A percentile compares a stretch with the other conserved stretches of the same genome.
Evolutionary conservation across 2,329 filamentous ascomycete genomes (phyloP).

Genomic region (Claviceps cyperi): DNA sequence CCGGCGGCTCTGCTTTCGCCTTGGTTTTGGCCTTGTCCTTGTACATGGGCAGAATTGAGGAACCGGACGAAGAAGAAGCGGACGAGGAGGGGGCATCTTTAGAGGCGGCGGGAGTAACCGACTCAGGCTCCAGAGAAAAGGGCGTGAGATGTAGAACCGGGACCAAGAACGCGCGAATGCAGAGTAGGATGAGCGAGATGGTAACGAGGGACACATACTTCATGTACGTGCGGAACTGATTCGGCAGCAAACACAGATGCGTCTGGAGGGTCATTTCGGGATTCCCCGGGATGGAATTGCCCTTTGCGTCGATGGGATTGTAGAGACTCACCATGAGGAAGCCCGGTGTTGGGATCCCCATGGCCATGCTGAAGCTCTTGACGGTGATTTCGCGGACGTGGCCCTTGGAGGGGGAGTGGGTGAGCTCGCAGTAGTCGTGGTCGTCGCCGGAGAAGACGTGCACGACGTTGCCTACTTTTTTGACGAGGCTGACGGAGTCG

Average conservation of each 20-base stretch:
- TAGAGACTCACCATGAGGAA: constrained; percentile 82
- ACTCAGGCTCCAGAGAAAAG: constrained; percentile 35
- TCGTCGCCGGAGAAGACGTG: constrained; percentile 93
- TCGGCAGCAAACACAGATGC: constrained; percentile 78
- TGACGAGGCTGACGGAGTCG: constrained; percentile 61
- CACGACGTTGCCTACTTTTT: constrained; percentile 65
- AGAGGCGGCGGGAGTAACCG: background rate
- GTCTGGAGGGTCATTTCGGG: constrained; percentile 58
- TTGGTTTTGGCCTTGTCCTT: constrained; percentile 41
- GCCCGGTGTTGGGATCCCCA: constrained; percentile 80
- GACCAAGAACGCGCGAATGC: constrained; percentile 41
- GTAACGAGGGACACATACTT: constrained; percentile 55
- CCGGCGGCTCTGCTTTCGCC: constrained; percentile 20
- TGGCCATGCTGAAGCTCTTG: constrained; percentile 89
- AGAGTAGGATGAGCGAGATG: constrained; percentile 34
- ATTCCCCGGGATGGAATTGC: constrained; percentile 29
- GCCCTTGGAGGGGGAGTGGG: constrained; percentile 55
- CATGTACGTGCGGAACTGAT: constrained; percentile 73
- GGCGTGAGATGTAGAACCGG: constrained; percentile 37
- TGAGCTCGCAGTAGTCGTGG: constrained; percentile 91
- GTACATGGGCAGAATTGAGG: constrained; percentile 26
- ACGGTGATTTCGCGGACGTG: constrained; percentile 75
- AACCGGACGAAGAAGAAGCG: constrained; percentile 4
- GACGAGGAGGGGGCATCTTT: constrained; percentile 4
- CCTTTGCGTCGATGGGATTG: constrained; percentile 64